phyloP scores from a whole-genome alignment of 805 yeast genomes.

The Yamadazyma endophytica region DNA sequence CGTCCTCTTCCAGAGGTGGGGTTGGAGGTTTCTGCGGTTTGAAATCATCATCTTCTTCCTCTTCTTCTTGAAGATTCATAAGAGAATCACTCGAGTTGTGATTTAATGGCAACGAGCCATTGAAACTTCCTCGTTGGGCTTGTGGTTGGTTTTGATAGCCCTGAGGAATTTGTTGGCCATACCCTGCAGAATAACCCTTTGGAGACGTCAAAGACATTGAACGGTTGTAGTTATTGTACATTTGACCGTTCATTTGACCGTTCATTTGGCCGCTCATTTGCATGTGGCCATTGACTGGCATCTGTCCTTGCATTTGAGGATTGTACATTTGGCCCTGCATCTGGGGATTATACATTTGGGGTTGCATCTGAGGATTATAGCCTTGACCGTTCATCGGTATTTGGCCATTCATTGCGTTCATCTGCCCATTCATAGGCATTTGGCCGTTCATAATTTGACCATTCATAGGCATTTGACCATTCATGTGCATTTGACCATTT shows the following conservation, averaged over 20 bases:
- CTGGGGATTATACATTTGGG: constrained; percentile 2
- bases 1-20: constrained; percentile 12
- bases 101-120: constrained; percentile 6
- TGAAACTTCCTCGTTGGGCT: constrained; percentile 2
- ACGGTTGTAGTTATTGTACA: neutral
- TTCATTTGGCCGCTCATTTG: constrained; percentile 5
- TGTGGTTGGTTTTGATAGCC: no score
- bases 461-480: no score
- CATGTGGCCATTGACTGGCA: neutral
- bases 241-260: constrained; percentile 4
- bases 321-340: constrained; percentile 4
- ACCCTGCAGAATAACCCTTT: no score
- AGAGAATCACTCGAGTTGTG: constrained; percentile 26
- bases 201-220: no score
- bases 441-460: constrained; percentile 3
- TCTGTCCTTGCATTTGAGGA: constrained; percentile 1
- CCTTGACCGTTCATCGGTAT: constrained; percentile 3
- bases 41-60: constrained; percentile 20
- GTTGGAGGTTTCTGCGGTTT: neutral
- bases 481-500: constrained; percentile 4
- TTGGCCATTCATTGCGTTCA: constrained; percentile 1
- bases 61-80: constrained; percentile 32
- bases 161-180: no score
- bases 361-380: constrained; percentile 4
- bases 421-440: constrained; percentile 4